These are phyloP conservation scores for Zizania latifolia DNA, from an alignment of 176 grass and related monocot genomes.

Conservation along the genomic window DNA sequence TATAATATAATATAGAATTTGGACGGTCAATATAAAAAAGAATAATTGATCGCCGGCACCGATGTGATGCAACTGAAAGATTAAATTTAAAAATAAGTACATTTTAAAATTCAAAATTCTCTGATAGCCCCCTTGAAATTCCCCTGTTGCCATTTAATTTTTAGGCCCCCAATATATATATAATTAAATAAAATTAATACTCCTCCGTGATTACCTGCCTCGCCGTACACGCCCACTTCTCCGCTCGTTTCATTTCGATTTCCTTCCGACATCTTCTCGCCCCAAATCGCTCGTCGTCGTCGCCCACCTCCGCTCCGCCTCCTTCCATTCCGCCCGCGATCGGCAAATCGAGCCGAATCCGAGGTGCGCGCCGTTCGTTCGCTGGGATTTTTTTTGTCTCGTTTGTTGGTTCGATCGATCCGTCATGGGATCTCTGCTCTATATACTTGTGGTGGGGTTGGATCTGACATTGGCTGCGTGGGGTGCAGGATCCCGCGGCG, in stretches of 20 bases:
- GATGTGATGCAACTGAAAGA: neutral
- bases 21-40: neutral
- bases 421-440: neutral
- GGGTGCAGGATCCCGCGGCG: conserved; percentile 38
- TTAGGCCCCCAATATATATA: neutral
- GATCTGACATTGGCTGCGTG: conserved; percentile 35
- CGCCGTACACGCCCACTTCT: conserved; percentile 21
- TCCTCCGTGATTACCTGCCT: neutral
- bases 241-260: conserved; percentile 18
- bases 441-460: neutral
- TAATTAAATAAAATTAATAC: neutral
- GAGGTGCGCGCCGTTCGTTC: conserved; percentile 23
- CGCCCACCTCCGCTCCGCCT: neutral
- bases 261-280: neutral
- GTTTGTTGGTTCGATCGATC: neutral
- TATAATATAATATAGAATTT: too few species aligned
- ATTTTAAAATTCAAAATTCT: neutral
- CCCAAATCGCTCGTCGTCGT: neutral
- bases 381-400: neutral
- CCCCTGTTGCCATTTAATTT: neutral
- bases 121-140: neutral
- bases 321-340: neutral
- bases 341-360: neutral
- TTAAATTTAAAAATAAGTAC: neutral
- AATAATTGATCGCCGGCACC: neutral